Percentiles rank a stretch among this genome's conserved stretches.
Conservation (phyloP, 2,329 filamentous ascomycete genomes). For the Pseudogymnoascus sp. region DNA sequence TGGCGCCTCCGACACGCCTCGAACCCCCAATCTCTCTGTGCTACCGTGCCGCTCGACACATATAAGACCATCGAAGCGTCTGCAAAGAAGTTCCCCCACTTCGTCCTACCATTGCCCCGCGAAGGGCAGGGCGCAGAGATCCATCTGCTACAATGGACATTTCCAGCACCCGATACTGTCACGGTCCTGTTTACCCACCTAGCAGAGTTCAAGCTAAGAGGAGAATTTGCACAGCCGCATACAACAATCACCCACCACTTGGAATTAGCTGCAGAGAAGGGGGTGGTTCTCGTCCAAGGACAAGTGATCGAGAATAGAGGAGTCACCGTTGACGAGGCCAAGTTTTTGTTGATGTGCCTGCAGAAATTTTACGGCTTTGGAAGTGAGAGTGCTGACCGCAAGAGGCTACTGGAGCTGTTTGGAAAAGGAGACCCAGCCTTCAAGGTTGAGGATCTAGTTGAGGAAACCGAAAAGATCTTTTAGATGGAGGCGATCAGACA, state of each 20-base stretch:
- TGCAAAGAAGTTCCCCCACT: slow-evolving; percentile 72
- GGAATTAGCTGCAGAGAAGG: slow-evolving; percentile 66
- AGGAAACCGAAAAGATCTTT: slow-evolving; percentile 77
- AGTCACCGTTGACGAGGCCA: slow-evolving; percentile 71
- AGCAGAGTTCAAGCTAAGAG: slow-evolving; percentile 83
- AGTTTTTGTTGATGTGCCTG: slow-evolving; percentile 83
- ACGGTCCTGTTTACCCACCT: slow-evolving; percentile 90
- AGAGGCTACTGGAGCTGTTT: slow-evolving; percentile 75
- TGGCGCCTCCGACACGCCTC: slow-evolving; percentile 83
- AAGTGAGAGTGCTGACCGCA: slow-evolving; percentile 47
- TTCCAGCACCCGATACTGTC: slow-evolving; percentile 61
- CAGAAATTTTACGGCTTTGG: slow-evolving; percentile 81
- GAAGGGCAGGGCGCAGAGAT: slow-evolving; percentile 69
- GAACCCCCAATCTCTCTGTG: slow-evolving; percentile 70
- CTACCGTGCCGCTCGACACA: slow-evolving; percentile 64
- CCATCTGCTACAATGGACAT: slow-evolving; percentile 94
- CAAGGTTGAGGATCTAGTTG: slow-evolving; percentile 73
- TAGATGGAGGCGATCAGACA: slow-evolving; percentile 23
- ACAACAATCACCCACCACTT: slow-evolving; percentile 89
- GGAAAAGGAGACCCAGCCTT: slow-evolving; percentile 69
- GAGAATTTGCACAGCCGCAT: slow-evolving; percentile 84
- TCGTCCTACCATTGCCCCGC: slow-evolving; percentile 80
- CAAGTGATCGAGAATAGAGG: slow-evolving; percentile 68
- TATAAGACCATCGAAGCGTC: slow-evolving; percentile 64
- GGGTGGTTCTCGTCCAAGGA: slow-evolving; percentile 79